Conservation (phyloP, 2,329 filamentous ascomycete genomes). For the Fusarium newnesense region DNA sequence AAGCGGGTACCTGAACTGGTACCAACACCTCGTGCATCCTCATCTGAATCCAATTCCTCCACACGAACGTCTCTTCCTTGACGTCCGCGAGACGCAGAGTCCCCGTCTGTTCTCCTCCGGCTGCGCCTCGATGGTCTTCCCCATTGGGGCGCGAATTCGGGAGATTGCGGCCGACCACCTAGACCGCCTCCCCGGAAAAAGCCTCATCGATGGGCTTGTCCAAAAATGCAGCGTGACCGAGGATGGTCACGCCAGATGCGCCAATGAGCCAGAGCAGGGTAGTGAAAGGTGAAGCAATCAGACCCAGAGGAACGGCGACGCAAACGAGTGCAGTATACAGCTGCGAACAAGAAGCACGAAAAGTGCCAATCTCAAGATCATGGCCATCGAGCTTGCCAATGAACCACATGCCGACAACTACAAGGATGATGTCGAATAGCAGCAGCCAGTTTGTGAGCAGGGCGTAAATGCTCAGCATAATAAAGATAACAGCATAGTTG, state of each 20-base stretch:
- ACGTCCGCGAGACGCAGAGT: constrained; percentile 52
- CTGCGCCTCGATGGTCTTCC: constrained; percentile 98
- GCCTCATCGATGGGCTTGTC: constrained; percentile 99
- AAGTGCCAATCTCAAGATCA: constrained; percentile 86
- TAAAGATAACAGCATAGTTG: constrained; percentile 95
- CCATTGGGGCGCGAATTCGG: constrained; percentile 91
- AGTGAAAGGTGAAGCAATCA: constrained; percentile 84
- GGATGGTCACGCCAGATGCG: constrained; percentile 90
- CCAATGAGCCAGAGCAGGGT: constrained; percentile 96
- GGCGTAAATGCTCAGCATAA: constrained; percentile 96
- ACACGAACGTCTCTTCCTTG: constrained; percentile 57
- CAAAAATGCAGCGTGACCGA: constrained; percentile 95
- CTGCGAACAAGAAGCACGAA: constrained; percentile 88
- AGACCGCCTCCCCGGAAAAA: constrained; percentile 99
- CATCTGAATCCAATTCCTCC: constrained; percentile 75
- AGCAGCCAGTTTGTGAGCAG: constrained; percentile 87
- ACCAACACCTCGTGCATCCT: constrained; percentile 66
- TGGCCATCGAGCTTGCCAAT: constrained; percentile 90
- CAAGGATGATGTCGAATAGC: constrained; percentile 91
- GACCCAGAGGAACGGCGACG: constrained; percentile 83
- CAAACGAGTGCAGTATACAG: constrained; percentile 90
- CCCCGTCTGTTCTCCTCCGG: constrained; percentile 69
- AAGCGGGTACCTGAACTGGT: constrained; percentile 60
- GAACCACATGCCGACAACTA: constrained; percentile 86
- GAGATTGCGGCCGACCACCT: constrained; percentile 99